Evolutionary conservation across 2,329 filamentous ascomycete species (phyloP).

Genomic region (Teratosphaeria pseudoeucalypti): DNA sequence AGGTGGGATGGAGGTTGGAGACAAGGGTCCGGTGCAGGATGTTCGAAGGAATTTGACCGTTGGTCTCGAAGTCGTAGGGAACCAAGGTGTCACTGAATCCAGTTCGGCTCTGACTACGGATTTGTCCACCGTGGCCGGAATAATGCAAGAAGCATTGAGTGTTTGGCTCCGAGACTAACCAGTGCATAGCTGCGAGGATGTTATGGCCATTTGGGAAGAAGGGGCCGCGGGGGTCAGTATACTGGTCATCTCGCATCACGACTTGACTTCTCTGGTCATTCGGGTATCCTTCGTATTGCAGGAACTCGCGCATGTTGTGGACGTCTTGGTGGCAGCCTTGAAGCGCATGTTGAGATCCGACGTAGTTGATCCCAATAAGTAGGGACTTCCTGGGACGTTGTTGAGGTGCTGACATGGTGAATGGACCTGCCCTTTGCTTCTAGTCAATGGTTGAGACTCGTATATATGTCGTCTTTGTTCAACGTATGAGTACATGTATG

Average conservation of each 20-base stretch:
- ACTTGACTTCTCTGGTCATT: slow-evolving; percentile 33
- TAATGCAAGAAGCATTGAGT: slow-evolving; percentile 48
- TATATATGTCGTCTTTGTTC: neutral
- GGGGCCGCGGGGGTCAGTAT: slow-evolving; percentile 21
- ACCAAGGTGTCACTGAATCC: slow-evolving; percentile 21
- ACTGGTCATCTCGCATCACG: slow-evolving; percentile 33
- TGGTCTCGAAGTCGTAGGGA: slow-evolving; percentile 29
- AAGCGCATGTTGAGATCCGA: slow-evolving; percentile 33
- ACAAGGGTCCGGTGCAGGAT: slow-evolving; percentile 44
- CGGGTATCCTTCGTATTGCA: slow-evolving; percentile 27
- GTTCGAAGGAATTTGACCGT: slow-evolving; percentile 45
- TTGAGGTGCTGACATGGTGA: neutral
- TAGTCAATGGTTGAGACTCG: neutral
- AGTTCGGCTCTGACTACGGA: slow-evolving; percentile 20
- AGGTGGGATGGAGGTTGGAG: slow-evolving; percentile 39
- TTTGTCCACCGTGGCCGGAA: slow-evolving; percentile 49
- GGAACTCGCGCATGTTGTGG: slow-evolving; percentile 38
- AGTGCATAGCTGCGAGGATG: slow-evolving; percentile 44
- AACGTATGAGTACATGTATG: too few species aligned
- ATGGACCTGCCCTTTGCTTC: neutral
- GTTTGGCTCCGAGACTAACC: slow-evolving; percentile 45
- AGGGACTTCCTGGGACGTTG: slow-evolving; percentile 33
- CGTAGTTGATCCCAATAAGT: slow-evolving; percentile 46
- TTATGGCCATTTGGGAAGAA: slow-evolving; percentile 26
- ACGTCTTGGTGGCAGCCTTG: slow-evolving; percentile 37